Evolutionary conservation across 768 basidiomycete genomes (phyloP).

Genomic region (Collybia mongolica): DNA sequence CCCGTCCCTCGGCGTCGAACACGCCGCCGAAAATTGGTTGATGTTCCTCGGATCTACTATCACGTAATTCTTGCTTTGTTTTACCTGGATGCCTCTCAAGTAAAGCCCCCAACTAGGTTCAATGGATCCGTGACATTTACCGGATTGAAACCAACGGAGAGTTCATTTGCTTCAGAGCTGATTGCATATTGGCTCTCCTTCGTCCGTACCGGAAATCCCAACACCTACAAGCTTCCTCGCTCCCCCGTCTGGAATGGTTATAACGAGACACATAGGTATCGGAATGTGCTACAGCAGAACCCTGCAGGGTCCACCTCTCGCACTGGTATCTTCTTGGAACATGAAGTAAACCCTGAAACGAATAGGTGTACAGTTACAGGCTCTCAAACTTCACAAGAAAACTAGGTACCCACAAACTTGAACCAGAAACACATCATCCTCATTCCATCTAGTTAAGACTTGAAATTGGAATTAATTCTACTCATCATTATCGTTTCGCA

Average conservation of each 20-base stretch:
- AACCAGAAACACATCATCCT: too few relatives aligned
- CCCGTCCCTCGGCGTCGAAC: slow-evolving; percentile 31
- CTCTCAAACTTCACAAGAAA: too few relatives aligned
- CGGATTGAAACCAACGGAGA: slow-evolving; percentile 38
- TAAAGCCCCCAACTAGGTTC: slow-evolving; percentile 23
- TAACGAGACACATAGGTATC: slow-evolving; percentile 21
- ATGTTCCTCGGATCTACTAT: slow-evolving; percentile 50
- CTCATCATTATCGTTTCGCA: too few relatives aligned
- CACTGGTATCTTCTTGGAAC: slow-evolving; percentile 42
- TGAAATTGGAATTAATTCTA: too few relatives aligned
- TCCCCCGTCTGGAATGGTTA: slow-evolving; percentile 52
- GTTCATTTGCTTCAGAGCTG: slow-evolving; percentile 54
- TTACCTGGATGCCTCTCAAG: not conserved
- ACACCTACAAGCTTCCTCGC: slow-evolving; percentile 48
- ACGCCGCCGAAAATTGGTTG: slow-evolving; percentile 64
- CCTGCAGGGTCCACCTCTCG: slow-evolving; percentile 19
- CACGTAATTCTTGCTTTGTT: slow-evolving; percentile 41
- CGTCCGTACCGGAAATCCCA: slow-evolving; percentile 55
- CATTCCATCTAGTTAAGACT: too few relatives aligned
- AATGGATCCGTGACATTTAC: slow-evolving; percentile 36
- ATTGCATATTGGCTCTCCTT: slow-evolving; percentile 70
- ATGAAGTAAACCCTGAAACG: slow-evolving; percentile 33
- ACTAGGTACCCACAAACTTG: too few relatives aligned
- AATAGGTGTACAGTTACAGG: slow-evolving; percentile 25
- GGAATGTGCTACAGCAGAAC: slow-evolving; percentile 47